These are phyloP conservation scores for Carex pumila DNA, from an alignment of 176 grass and related monocot genomes.

Conservation along the genomic window DNA sequence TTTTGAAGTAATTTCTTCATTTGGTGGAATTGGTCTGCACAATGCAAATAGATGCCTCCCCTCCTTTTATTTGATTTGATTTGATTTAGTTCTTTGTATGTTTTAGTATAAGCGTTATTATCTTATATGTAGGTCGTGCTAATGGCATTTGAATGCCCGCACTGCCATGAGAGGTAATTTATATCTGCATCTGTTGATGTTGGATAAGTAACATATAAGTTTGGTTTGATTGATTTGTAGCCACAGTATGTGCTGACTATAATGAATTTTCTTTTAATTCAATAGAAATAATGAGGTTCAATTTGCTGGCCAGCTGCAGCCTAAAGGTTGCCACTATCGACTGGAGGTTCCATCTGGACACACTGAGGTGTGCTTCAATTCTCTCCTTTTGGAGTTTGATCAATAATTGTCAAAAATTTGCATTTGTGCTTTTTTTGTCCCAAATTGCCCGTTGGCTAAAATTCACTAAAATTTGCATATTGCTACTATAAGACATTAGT, in stretches of 20 bases:
- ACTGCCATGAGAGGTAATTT: conserved; percentile 75
- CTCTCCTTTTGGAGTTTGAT: neutral
- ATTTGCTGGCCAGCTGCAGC: conserved; percentile 84
- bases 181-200: neutral
- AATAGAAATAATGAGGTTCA: conserved; percentile 87
- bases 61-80: neutral
- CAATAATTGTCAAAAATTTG: neutral
- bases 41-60: neutral
- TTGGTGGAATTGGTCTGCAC: neutral
- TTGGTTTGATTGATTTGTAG: neutral
- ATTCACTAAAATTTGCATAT: neutral
- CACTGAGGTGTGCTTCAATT: conserved; percentile 38
- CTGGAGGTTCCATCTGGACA: conserved; percentile 49
- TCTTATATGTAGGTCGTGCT: conserved; percentile 61
- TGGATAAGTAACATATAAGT: neutral
- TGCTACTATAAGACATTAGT: neutral
- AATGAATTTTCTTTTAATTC: neutral
- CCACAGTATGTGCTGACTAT: neutral
- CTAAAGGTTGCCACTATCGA: conserved; percentile 59
- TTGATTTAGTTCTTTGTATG: neutral
- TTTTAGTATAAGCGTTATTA: conserved; percentile 11
- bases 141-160: conserved; percentile 89
- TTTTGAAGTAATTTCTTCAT: neutral
- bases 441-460: neutral
- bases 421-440: neutral